Conservation (phyloP, 2,329 filamentous ascomycete genomes). For the Cucurbitaria berberidis region DNA sequence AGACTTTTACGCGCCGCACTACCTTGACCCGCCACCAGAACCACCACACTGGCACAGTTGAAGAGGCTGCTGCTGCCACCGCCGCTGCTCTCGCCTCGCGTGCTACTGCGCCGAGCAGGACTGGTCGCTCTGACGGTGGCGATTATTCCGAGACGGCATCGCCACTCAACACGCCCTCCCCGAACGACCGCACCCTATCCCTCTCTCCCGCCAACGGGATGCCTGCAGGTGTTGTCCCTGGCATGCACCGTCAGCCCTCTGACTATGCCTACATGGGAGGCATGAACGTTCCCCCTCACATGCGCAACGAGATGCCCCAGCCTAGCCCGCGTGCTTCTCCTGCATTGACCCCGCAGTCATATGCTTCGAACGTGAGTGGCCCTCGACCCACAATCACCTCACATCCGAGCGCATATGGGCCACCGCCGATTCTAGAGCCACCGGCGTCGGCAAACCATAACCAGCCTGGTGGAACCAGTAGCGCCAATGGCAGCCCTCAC, state of each 20-base stretch:
- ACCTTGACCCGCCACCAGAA: slow-evolving; percentile 96
- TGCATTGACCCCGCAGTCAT: slow-evolving; percentile 68
- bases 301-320: slow-evolving; percentile 76
- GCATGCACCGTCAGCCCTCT: slow-evolving; percentile 69
- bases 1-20: slow-evolving; percentile 95
- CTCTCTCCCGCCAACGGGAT: slow-evolving; percentile 81
- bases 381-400: slow-evolving; percentile 73
- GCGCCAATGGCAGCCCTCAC: slow-evolving; percentile 84
- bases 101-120: slow-evolving; percentile 53
- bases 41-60: slow-evolving; percentile 91
- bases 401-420: slow-evolving; percentile 82
- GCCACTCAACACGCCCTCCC: slow-evolving; percentile 80
- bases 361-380: slow-evolving; percentile 60
- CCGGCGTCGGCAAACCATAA: slow-evolving; percentile 79
- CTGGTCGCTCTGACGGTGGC: slow-evolving; percentile 72
- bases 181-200: slow-evolving; percentile 77
- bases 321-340: slow-evolving; percentile 71
- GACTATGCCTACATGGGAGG: slow-evolving; percentile 80
- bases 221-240: slow-evolving; percentile 65
- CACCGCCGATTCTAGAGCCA: slow-evolving; percentile 81
- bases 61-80: slow-evolving; percentile 88
- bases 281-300: slow-evolving; percentile 80
- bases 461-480: slow-evolving; percentile 63
- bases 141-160: slow-evolving; percentile 74
- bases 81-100: slow-evolving; percentile 78